Percentiles rank a stretch among this genome's conserved stretches.
phyloP scores from a whole-genome alignment of 768 basidiomycete species.

The Lactarius sanguifluus region DNA sequence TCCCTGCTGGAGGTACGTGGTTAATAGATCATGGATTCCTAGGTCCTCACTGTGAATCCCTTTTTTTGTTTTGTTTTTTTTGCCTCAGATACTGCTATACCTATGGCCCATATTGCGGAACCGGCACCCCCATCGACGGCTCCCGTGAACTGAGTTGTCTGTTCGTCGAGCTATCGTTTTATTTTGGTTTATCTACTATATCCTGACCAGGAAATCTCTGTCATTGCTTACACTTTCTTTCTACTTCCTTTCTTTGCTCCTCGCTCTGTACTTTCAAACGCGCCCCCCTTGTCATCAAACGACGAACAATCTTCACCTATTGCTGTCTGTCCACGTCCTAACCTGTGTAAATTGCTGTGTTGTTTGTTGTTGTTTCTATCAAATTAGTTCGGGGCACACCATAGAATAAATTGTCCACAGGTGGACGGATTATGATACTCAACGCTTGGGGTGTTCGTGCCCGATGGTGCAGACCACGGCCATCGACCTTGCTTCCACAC shows the following conservation, averaged over 20 bases:
- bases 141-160: background rate
- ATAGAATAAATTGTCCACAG: no score
- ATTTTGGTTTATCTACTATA: background rate
- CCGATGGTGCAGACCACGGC: background rate
- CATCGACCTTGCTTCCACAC: background rate
- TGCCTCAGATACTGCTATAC: background rate
- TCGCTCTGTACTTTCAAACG: background rate
- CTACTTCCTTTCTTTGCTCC: background rate
- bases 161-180: background rate
- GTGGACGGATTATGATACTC: no score
- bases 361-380: background rate
- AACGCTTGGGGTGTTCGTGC: no score
- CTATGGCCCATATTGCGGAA: background rate
- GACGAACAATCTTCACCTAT: background rate
- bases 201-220: background rate
- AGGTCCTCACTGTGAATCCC: background rate
- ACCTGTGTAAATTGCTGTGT: background rate
- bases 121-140: background rate
- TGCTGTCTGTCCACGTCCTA: background rate
- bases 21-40: background rate
- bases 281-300: background rate
- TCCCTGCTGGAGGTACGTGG: conserved; percentile 1
- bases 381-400: no score
- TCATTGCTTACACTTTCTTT: background rate
- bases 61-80: background rate